phyloP scores from a whole-genome alignment of 768 basidiomycete genomes.

The Tylopilus vinaceipallidus region DNA sequence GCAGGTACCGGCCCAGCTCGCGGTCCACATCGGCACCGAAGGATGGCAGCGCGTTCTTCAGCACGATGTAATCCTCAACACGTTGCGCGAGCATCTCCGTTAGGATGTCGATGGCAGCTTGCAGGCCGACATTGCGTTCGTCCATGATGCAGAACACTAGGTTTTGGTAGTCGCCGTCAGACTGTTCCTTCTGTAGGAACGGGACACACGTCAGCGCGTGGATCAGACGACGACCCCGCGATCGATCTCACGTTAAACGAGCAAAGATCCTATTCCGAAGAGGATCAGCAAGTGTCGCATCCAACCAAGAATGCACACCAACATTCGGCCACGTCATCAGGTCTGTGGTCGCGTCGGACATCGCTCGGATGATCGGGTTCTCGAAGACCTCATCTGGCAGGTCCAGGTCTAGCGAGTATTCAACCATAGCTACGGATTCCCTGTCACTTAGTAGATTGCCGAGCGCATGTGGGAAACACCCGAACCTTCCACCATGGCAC shows the following conservation, averaged over 20 bases:
- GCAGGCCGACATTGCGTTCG: conserved; percentile 32
- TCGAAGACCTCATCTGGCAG: conserved; percentile 38
- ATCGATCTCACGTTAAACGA: conserved; percentile 29
- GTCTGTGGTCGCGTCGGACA: conserved; percentile 41
- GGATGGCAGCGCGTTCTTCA: conserved; percentile 35
- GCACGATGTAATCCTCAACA: conserved; percentile 31
- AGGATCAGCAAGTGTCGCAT: conserved; percentile 12
- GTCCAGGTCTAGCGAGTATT: conserved; percentile 38
- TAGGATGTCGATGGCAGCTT: conserved; percentile 35
- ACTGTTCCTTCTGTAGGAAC: conserved; percentile 35
- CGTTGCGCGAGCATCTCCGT: conserved; percentile 38
- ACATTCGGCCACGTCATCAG: conserved; percentile 44
- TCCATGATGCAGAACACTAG: conserved; percentile 40
- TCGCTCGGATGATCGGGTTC: conserved; percentile 31
- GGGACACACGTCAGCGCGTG: conserved; percentile 4
- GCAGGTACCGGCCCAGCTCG: conserved; percentile 34
- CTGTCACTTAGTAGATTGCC: background rate
- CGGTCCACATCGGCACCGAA: conserved; percentile 35
- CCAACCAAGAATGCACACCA: conserved; percentile 12
- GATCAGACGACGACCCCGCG: conserved; percentile 5
- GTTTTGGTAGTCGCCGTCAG: conserved; percentile 41
- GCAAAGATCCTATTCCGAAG: conserved; percentile 24
- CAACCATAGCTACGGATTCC: conserved; percentile 30
- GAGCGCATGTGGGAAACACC: background rate
- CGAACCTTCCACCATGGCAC: conserved; percentile 38